Conservation (phyloP, 306 rosid species). For the Aeschynomene evenia region DNA sequence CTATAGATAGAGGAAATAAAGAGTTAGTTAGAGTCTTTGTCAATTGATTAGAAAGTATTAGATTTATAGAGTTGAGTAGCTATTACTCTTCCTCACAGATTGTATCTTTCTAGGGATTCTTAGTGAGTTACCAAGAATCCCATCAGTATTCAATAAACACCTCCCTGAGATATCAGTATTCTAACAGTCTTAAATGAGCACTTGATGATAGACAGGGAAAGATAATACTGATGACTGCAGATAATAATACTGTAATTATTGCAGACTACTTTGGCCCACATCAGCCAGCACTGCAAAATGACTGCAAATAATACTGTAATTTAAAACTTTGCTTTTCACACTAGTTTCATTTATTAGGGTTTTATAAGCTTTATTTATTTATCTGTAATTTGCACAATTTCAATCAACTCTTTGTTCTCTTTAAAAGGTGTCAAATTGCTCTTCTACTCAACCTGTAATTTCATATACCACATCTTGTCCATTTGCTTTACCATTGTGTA, state of each 20-base stretch:
- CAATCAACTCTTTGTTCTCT: not conserved
- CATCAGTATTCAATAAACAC: too few relatives aligned
- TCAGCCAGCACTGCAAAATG: not conserved
- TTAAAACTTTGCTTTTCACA: not conserved
- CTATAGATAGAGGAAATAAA: too few relatives aligned
- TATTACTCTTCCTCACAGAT: too few relatives aligned
- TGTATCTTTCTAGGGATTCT: too few relatives aligned
- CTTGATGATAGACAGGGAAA: not conserved
- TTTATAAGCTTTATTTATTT: not conserved
- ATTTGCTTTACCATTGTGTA: not conserved
- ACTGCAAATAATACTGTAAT: not conserved
- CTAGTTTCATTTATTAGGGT: not conserved
- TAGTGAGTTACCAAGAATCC: too few relatives aligned
- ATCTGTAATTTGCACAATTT: not conserved
- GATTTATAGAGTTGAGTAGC: too few relatives aligned
- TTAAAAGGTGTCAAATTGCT: not conserved
- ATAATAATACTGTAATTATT: too few relatives aligned
- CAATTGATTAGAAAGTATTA: too few relatives aligned
- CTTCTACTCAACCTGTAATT: not conserved
- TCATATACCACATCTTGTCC: not conserved
- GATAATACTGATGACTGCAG: too few relatives aligned
- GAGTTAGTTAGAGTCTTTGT: too few relatives aligned
- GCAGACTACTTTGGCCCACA: not conserved
- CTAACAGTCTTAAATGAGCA: not conserved
- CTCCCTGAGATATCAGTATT: too few relatives aligned